These are phyloP conservation scores for Pelargonium citronellum DNA, from an alignment of 441 rosid species.

Conservation along the genomic window DNA sequence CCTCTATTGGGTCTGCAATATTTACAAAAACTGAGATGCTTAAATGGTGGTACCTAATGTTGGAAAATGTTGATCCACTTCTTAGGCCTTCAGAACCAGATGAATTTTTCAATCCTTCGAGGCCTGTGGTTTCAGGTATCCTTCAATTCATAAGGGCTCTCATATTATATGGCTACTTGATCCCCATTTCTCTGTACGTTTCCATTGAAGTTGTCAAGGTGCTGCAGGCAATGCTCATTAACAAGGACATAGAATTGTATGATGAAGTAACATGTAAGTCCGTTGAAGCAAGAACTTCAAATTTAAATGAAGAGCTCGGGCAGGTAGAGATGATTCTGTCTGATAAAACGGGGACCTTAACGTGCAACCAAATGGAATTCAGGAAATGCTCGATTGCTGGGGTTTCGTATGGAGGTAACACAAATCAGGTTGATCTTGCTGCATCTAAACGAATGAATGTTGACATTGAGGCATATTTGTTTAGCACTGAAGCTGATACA, in stretches of 20 bases:
- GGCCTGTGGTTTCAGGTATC: slow-evolving; percentile 52
- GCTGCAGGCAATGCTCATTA: slow-evolving; percentile 84
- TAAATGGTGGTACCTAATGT: slow-evolving; percentile 58
- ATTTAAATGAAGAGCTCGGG: slow-evolving; percentile 97
- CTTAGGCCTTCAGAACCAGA: slow-evolving; percentile 74
- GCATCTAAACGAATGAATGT: slow-evolving; percentile 53
- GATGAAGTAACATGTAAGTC: slow-evolving; percentile 83
- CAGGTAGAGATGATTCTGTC: slow-evolving; percentile 94
- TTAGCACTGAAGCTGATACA: slow-evolving; percentile 36
- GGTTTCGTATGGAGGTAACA: slow-evolving; percentile 69
- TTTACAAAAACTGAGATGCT: slow-evolving; percentile 72
- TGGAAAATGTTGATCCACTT: slow-evolving; percentile 22
- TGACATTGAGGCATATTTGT: slow-evolving; percentile 38
- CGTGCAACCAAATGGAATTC: slow-evolving; percentile 98
- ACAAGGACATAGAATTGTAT: slow-evolving; percentile 78
- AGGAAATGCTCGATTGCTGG: slow-evolving; percentile 93
- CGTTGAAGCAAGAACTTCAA: slow-evolving; percentile 93
- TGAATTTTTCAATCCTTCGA: slow-evolving; percentile 58
- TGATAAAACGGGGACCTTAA: slow-evolving; percentile 96
- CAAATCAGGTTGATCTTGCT: slow-evolving; percentile 83
- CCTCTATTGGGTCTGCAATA: slow-evolving; percentile 70
- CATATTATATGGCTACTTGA: slow-evolving; percentile 83
- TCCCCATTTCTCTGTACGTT: slow-evolving; percentile 90
- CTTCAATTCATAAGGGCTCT: slow-evolving; percentile 72
- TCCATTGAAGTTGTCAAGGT: slow-evolving; percentile 93